Evolutionary conservation across 2,329 filamentous ascomycete genomes (phyloP), one percentile per base, ranked within the genome.

Genomic region (Calycina herbarum): DNA sequence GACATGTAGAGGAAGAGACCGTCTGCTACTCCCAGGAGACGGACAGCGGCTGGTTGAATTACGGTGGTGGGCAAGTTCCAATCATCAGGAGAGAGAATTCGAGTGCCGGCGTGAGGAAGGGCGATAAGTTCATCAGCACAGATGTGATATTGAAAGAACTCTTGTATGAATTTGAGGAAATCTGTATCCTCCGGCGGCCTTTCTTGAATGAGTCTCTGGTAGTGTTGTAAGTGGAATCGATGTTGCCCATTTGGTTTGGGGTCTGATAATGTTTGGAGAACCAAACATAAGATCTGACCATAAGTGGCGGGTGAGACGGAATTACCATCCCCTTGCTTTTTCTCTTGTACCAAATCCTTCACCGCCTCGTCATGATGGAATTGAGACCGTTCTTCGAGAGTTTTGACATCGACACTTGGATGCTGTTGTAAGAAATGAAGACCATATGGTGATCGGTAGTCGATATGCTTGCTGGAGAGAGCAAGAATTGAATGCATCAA

Each of bases 401-500:
- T 79, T 33, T 82, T 76, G 3, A 78, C 74, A 51, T 76, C 82
- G 10, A 85, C 81, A 42, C 78, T 78, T 2, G 82, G 79, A 68
- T 83, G 81, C 27, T 83, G 80, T 40, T 77, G 77, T 5, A 89
- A 76, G 4, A 88, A 73, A 58, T 84, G 85, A 64, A 76, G 70
- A 11, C 85, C 86, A 63, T 87, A 86, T 0, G 85, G 82, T 0
- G 85, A 84, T 4, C 83, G 81, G 67, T 83, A 83, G 75, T 89
- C 85, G 63, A 89, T 84, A 72, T 96, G 93, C 67, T 89, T 93
- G 71, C 91, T 91, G 45, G 93, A 91, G 8, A 97, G 82, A 57
- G 91, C 93, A 62, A 97, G 83, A 60, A 97, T 87, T 11, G 93
- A 95, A 76, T 97, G 93, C 93, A 97, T 96, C 62, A 97, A 81